Percentiles rank a stretch among this genome's conserved stretches.
These are phyloP conservation scores for Macadamia tetraphylla DNA, from an alignment of 164 flowering plant genomes.

Conservation along the genomic window DNA sequence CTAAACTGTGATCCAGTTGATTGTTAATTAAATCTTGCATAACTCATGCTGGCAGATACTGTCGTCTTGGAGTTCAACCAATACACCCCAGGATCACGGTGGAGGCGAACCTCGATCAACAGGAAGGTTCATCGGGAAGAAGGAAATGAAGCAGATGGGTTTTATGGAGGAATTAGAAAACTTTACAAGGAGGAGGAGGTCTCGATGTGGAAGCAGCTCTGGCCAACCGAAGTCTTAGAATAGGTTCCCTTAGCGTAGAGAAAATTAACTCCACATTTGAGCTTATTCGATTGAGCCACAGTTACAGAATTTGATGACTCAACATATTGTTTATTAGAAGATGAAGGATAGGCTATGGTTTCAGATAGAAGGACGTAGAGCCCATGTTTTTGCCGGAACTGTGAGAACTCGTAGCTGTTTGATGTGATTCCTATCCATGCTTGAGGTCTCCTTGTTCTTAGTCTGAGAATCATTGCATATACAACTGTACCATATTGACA, in stretches of 20 bases:
- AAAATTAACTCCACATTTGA: neutral
- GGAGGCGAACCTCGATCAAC: slow-evolving; percentile 54
- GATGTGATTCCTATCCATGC: slow-evolving; percentile 3
- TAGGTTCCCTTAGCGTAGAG: slow-evolving; percentile 19
- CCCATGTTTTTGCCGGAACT: slow-evolving; percentile 4
- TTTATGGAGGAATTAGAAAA: slow-evolving; percentile 89
- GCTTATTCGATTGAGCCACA: too few relatives aligned
- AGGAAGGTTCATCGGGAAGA: slow-evolving; percentile 77
- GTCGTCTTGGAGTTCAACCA: slow-evolving; percentile 82
- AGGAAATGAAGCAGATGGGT: slow-evolving; percentile 80
- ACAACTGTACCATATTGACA: neutral
- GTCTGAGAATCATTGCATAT: neutral
- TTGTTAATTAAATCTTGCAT: neutral
- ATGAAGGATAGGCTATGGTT: slow-evolving; percentile 5
- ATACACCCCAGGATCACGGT: slow-evolving; percentile 71
- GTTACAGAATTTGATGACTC: too few relatives aligned
- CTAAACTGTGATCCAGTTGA: neutral
- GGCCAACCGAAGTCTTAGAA: slow-evolving; percentile 69
- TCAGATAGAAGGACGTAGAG: slow-evolving; percentile 8
- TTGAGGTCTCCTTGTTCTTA: neutral
- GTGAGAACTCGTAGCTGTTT: slow-evolving; percentile 1
- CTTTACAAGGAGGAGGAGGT: slow-evolving; percentile 53
- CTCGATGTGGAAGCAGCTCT: slow-evolving; percentile 59
- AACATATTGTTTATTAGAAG: neutral
- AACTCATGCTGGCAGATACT: slow-evolving; percentile 41